Base-by-base conservation (phyloP, 2,329 filamentous ascomycete species). In the Chaetomiaceae sp. region DNA sequence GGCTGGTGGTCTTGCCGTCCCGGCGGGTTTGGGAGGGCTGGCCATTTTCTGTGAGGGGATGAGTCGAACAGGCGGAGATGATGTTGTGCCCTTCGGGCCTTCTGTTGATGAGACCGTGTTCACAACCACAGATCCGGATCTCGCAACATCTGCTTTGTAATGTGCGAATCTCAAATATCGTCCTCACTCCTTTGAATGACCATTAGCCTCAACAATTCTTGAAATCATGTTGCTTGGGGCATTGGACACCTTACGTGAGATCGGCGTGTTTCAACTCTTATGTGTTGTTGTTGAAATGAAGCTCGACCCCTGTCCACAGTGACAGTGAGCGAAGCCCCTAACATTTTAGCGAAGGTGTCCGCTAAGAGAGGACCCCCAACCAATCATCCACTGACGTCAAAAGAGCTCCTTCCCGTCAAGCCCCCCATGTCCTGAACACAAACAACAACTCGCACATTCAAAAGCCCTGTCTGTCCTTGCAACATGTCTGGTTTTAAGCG, bases 401-500 rank as follows among this genome's bases (percentile, higher is more conserved):
- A 46, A 46, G 27, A 31, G 5, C 25, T 31, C 9, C 4, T 31
- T 6, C 9, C 27, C 9, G 5, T 11, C 8, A 31, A 31, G 27
- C 27, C 27, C 4, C 9, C 27, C 27, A 11, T 14, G 19, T 14
- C 31, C 17, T 19, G 22, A 48, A 17, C 29, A 42, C 42, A 47
- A 29, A 19, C 54, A 33, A 47, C 49, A 48, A 54, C 20, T 22
- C 44, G 23, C 17, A 34, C 20, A 15, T 25, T 19, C 4, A 39
- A 25, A 19, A 45, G 38, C 9, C 46, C 42, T 42, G n/a, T 25
- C 34, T 40, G 23, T 19, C 29, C 31, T 17, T 54, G 37, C 45
- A 68, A 69, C 61, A 71, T 72, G 60, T 65, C 69, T 55, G 75
- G 75, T 53, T 64, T 76, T 54, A 84, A 84, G 68, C 74, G 81